phyloP scores from a whole-genome alignment of 495 filamentous ascomycete species.

The Talaromyces thailandensis region DNA sequence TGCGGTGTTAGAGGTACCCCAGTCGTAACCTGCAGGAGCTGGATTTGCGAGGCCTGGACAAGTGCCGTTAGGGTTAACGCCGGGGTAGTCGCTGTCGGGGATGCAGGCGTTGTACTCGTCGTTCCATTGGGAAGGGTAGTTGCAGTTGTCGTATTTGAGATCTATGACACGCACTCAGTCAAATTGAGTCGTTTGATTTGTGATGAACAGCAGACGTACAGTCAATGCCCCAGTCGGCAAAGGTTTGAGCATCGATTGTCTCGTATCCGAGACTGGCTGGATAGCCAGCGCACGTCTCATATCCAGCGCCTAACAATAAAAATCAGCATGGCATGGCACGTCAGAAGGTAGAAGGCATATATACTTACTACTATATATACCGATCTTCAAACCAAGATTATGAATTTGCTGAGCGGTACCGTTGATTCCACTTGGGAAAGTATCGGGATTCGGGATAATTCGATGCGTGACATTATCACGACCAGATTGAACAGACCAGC shows the following conservation, averaged over 20 bases:
- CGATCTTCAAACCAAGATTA: slow-evolving; percentile 50
- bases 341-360: neutral
- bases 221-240: slow-evolving; percentile 59
- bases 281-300: slow-evolving; percentile 54
- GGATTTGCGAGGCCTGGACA: slow-evolving; percentile 24
- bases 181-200: neutral
- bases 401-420: slow-evolving; percentile 50
- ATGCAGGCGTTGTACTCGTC: slow-evolving; percentile 33
- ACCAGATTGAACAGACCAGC: slow-evolving; percentile 48
- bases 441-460: slow-evolving; percentile 44
- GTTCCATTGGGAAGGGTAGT: slow-evolving; percentile 31
- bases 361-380: slow-evolving; percentile 49
- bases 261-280: slow-evolving; percentile 55
- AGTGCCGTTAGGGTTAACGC: slow-evolving; percentile 28
- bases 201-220: slow-evolving; percentile 24
- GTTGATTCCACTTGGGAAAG: slow-evolving; percentile 57
- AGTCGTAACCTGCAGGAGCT: slow-evolving; percentile 44
- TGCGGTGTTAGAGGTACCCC: slow-evolving; percentile 39
- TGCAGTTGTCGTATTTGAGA: slow-evolving; percentile 69
- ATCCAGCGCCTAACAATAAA: slow-evolving; percentile 42
- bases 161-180: slow-evolving; percentile 20
- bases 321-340: neutral
- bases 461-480: slow-evolving; percentile 37
- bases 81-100: slow-evolving; percentile 15
- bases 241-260: slow-evolving; percentile 49